Evolutionary conservation across 306 rosid species (phyloP).

Genomic region (Senna tora): DNA sequence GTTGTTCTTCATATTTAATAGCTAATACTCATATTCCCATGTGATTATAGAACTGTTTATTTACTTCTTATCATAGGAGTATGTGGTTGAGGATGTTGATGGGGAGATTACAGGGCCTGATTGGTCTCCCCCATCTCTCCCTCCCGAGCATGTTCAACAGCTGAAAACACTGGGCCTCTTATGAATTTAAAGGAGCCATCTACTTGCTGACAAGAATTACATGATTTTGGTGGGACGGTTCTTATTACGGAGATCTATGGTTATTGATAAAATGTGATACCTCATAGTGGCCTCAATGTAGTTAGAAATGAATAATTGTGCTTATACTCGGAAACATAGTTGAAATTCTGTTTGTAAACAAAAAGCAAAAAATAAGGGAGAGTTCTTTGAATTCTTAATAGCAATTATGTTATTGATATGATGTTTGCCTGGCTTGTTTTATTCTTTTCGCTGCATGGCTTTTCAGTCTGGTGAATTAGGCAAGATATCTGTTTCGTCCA

Average conservation of each 20-base stretch:
- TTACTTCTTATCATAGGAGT: constrained; percentile 53
- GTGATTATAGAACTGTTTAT: constrained; percentile 37
- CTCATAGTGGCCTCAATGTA: constrained; percentile 22
- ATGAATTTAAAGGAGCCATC: constrained; percentile 40
- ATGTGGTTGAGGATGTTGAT: constrained; percentile 80
- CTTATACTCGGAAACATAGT: constrained; percentile 18
- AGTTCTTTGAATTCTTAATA: constrained; percentile 31
- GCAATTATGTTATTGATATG: constrained; percentile 26
- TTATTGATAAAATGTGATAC: constrained; percentile 22
- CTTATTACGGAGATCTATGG: not conserved
- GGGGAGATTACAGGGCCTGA: constrained; percentile 72
- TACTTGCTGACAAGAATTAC: constrained; percentile 34
- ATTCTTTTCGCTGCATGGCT: not conserved
- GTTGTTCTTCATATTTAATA: not conserved
- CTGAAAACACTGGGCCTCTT: constrained; percentile 73
- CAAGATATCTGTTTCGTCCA: no score
- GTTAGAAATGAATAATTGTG: constrained; percentile 32
- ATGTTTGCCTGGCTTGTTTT: not conserved
- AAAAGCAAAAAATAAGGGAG: constrained; percentile 23
- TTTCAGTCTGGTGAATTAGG: not conserved
- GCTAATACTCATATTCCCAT: not conserved
- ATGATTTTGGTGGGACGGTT: constrained; percentile 25
- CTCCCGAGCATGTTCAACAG: constrained; percentile 76
- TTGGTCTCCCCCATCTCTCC: constrained; percentile 75
- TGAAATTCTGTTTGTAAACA: constrained; percentile 13